Evolutionary conservation across 225 moss, liverwort and hornwort species (phyloP), one percentile per base, ranked within the genome.

Genomic region (Neckera pumila): DNA sequence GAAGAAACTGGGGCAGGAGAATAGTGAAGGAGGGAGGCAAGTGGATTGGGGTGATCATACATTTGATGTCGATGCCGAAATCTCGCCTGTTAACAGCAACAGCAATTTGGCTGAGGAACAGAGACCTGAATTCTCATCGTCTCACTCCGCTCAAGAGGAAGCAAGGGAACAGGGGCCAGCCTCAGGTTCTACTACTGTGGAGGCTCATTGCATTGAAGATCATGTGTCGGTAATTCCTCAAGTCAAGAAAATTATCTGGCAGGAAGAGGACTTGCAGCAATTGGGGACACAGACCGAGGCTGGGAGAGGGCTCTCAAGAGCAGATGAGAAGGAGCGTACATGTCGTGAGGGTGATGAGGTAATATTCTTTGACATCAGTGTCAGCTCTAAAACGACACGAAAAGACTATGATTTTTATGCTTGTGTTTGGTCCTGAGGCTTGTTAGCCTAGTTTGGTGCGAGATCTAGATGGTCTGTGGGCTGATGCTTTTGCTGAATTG

Each of bases 291-390:
- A 27, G 75, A 47, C 58, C 26, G 86, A 78, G 64, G 80, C 49
- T 58, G 80, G 67, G 45, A 66, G 66, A 80, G 83, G 57, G 47
- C 71, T 56, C 56, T 73, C 72, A 14, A 89, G 19, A 65, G 31
- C 80, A 54, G 84, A 89, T 84, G 79, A 87, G 76, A 86, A 80
- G 43, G 87, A 89, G 80, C 60, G 87, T 59, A 64, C 60, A 60
- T 59, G 79, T 56, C 61, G 76, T 70, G 87, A 84, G 76, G 56
- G 85, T 60, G 91, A 89, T 70, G 88, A 93, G 73, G 90, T 88
- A 79, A 74, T 78, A 17, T 85, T 91, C 75, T 57, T 88, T 76
- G 87, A 91, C 74, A 91, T 90, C 84, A 89, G 84, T 58, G 59
- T 81, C 34, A 84, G 79, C 81, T 67, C 86, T 6, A 12, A 21